These are phyloP conservation scores for Fusarium siculi DNA, from an alignment of 2,329 filamentous ascomycete genomes.

Conservation along the genomic window DNA sequence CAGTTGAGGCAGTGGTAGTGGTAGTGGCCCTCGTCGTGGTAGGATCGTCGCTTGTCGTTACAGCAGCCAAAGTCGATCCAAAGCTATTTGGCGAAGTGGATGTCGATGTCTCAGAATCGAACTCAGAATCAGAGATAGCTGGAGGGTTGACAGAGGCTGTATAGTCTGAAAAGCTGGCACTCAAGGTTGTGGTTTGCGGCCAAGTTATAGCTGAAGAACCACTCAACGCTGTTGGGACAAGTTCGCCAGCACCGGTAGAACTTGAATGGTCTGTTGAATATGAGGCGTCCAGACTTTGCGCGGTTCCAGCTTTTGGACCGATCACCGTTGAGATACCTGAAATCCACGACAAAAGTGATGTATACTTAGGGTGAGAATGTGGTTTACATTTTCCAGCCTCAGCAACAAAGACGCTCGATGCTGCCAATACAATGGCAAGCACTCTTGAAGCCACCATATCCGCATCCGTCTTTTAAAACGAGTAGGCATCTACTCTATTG, in stretches of 20 bases:
- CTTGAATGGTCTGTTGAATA: background rate
- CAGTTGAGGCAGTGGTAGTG: background rate
- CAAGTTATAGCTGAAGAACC: background rate
- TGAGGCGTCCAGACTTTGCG: background rate
- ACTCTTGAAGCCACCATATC: background rate
- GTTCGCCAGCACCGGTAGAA: background rate
- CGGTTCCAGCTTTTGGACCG: background rate
- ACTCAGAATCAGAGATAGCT: background rate
- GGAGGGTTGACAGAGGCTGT: background rate
- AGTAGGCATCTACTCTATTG: background rate
- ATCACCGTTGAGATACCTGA: background rate
- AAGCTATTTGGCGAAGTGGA: background rate
- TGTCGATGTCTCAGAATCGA: background rate
- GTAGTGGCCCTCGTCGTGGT: background rate
- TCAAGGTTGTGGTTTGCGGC: background rate
- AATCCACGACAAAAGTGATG: background rate
- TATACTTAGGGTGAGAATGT: background rate
- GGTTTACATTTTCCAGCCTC: constrained; percentile 4
- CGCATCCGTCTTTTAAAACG: background rate
- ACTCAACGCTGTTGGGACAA: background rate
- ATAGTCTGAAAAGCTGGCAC: background rate
- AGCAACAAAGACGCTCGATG: background rate
- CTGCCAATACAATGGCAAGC: background rate
- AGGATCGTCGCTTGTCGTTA: background rate
- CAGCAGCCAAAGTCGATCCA: background rate